Evolutionary conservation across 2,329 filamentous ascomycete genomes (phyloP).

Genomic region (Cladosporium sp.): DNA sequence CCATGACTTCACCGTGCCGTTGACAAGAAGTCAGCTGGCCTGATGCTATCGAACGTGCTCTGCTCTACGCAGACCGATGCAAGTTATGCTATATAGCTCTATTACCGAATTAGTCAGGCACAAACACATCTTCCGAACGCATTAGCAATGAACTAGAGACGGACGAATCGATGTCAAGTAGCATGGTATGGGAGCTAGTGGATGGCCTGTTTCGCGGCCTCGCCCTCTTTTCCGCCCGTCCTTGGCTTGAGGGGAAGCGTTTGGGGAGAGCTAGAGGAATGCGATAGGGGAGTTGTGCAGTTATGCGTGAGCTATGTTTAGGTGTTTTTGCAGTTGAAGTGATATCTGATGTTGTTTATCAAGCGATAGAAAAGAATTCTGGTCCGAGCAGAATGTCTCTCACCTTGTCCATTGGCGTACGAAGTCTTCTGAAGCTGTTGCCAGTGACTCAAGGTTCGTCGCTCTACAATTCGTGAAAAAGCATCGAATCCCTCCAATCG

Average conservation of each 20-base stretch:
- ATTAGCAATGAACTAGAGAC: not conserved
- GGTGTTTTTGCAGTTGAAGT: not conserved
- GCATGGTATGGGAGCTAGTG: slow-evolving; percentile 8
- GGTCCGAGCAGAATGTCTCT: not conserved
- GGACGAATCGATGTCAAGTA: not conserved
- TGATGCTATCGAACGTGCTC: not conserved
- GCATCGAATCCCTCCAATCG: not conserved
- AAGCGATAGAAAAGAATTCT: no score
- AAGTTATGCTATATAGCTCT: not conserved
- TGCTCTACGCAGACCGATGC: not conserved
- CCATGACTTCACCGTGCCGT: no score
- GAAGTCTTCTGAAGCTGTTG: not conserved
- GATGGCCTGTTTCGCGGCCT: slow-evolving; percentile 9
- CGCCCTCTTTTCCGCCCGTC: slow-evolving; percentile 11
- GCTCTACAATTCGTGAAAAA: not conserved
- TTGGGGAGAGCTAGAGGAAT: not conserved
- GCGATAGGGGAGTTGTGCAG: not conserved
- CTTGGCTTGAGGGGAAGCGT: slow-evolving; percentile 3
- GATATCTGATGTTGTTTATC: not conserved
- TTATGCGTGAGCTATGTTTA: not conserved
- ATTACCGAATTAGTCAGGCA: not conserved
- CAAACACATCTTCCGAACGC: not conserved
- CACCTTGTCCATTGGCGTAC: not conserved
- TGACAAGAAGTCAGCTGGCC: not conserved
- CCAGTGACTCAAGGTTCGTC: not conserved